A percentile compares a stretch with the other conserved stretches of the same genome.
These are phyloP conservation scores for Boletus rubroflammeus DNA, from an alignment of 768 basidiomycete genomes.

Conservation along the genomic window DNA sequence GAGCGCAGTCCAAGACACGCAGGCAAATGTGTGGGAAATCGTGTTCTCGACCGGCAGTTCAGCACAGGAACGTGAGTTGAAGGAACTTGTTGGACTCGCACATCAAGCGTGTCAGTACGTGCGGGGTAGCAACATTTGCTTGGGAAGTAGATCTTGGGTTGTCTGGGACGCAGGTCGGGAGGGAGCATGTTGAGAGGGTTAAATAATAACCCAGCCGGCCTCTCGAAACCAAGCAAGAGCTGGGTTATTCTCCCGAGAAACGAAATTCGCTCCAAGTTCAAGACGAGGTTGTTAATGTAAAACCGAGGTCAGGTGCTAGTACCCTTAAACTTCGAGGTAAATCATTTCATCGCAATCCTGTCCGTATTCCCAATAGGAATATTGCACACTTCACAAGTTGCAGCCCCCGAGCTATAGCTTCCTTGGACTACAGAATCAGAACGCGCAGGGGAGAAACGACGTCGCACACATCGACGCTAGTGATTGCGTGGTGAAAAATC, in stretches of 20 bases:
- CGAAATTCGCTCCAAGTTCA: too few species aligned
- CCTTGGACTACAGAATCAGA: too few species aligned
- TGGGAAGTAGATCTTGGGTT: constrained; percentile 17
- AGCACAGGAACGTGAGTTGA: constrained; percentile 13
- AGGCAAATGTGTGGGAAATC: constrained; percentile 1
- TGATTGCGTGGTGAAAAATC: constrained; percentile 1
- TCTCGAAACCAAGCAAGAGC: neutral
- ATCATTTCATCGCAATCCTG: neutral
- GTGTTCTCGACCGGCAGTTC: constrained; percentile 15
- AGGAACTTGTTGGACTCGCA: constrained; percentile 9
- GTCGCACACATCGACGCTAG: neutral
- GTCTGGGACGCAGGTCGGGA: constrained; percentile 20
- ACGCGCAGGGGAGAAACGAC: neutral
- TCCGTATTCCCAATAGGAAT: neutral
- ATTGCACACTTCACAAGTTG: neutral
- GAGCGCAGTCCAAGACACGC: neutral
- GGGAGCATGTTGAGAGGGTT: neutral
- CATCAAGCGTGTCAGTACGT: neutral
- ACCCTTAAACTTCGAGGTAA: neutral
- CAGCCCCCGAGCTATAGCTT: neutral
- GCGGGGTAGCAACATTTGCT: neutral
- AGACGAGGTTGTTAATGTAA: neutral
- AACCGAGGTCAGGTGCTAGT: neutral
- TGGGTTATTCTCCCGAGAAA: neutral
- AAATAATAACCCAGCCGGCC: neutral